Evolutionary conservation across 2,329 filamentous ascomycete species (phyloP).

Genomic region (Ophiocordyceps robertsii): DNA sequence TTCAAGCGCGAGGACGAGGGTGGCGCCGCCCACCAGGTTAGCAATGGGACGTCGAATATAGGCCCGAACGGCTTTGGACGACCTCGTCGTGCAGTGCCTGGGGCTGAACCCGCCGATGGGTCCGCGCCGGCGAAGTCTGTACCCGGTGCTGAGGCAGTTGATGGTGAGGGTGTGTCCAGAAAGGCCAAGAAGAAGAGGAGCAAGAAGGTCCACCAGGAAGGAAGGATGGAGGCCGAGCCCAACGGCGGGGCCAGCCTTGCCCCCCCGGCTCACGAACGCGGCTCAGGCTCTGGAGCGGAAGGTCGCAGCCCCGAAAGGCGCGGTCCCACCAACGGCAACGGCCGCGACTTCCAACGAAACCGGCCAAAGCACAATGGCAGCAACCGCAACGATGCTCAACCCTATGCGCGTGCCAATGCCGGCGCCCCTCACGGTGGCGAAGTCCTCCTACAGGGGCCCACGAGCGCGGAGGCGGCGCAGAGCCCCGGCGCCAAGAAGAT

Average conservation of each 20-base stretch:
- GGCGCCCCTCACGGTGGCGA: slow-evolving; percentile 12
- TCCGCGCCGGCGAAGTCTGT: slow-evolving; percentile 55
- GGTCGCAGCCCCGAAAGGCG: slow-evolving; percentile 56
- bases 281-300: slow-evolving; percentile 30
- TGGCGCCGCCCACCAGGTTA: slow-evolving; percentile 69
- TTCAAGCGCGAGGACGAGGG: slow-evolving; percentile 98
- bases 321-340: slow-evolving; percentile 19
- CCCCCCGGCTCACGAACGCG: slow-evolving; percentile 27
- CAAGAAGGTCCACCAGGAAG: slow-evolving; percentile 81
- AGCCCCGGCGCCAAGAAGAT: slow-evolving; percentile 88
- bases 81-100: slow-evolving; percentile 67
- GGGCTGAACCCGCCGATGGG: slow-evolving; percentile 61
- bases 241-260: slow-evolving; percentile 33
- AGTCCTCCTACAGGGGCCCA: slow-evolving; percentile 14
- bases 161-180: slow-evolving; percentile 58
- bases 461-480: slow-evolving; percentile 34
- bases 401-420: slow-evolving; percentile 16
- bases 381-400: slow-evolving; percentile 39
- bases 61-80: slow-evolving; percentile 69
- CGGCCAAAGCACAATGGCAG: slow-evolving; percentile 27
- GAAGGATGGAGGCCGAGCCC: slow-evolving; percentile 32
- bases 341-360: slow-evolving; percentile 1
- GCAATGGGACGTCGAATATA: slow-evolving; percentile 62
- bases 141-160: slow-evolving; percentile 47
- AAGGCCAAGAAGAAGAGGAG: slow-evolving; percentile 90